These are phyloP conservation scores for Rhizophora apiculata DNA, from an alignment of 345 rosid species.

Conservation along the genomic window DNA sequence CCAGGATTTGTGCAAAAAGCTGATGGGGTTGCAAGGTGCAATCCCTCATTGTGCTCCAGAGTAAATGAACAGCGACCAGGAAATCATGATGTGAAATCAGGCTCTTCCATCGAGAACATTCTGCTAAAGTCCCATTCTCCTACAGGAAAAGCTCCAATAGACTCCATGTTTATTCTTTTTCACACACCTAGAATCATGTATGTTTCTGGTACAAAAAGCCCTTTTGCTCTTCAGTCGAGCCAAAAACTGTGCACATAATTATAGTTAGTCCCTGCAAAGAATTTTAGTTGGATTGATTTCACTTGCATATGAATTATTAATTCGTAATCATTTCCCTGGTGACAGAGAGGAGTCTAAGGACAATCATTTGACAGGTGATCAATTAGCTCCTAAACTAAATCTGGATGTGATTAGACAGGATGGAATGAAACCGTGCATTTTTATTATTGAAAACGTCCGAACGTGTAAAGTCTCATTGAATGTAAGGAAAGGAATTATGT, in stretches of 20 bases:
- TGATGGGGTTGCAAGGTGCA: slow-evolving; percentile 11
- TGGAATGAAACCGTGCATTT: slow-evolving; percentile 15
- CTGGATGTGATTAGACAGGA: slow-evolving; percentile 1
- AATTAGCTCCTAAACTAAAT: not conserved
- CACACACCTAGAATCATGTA: not conserved
- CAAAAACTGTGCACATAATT: slow-evolving; percentile 28
- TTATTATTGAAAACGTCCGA: slow-evolving; percentile 24
- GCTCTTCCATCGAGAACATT: slow-evolving; percentile 34
- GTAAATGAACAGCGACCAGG: slow-evolving; percentile 34
- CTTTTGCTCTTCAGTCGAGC: slow-evolving; percentile 22
- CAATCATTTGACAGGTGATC: slow-evolving; percentile 29
- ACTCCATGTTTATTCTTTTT: slow-evolving; percentile 27
- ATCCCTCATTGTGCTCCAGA: slow-evolving; percentile 16
- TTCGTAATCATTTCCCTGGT: slow-evolving; percentile 28
- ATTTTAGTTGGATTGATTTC: slow-evolving; percentile 44
- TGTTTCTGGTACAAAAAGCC: not conserved
- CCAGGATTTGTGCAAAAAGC: slow-evolving; percentile 28
- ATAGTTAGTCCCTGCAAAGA: slow-evolving; percentile 23
- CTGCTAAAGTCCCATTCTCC: slow-evolving; percentile 51
- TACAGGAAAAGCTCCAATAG: slow-evolving; percentile 38
- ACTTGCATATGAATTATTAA: slow-evolving; percentile 22
- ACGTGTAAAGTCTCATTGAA: slow-evolving; percentile 40
- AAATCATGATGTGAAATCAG: slow-evolving; percentile 28
- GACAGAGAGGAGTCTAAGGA: slow-evolving; percentile 10
- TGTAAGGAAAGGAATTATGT: slow-evolving; percentile 15